phyloP scores from a whole-genome alignment of 148 eudicot genomes.

The Heliosperma pusillum region DNA sequence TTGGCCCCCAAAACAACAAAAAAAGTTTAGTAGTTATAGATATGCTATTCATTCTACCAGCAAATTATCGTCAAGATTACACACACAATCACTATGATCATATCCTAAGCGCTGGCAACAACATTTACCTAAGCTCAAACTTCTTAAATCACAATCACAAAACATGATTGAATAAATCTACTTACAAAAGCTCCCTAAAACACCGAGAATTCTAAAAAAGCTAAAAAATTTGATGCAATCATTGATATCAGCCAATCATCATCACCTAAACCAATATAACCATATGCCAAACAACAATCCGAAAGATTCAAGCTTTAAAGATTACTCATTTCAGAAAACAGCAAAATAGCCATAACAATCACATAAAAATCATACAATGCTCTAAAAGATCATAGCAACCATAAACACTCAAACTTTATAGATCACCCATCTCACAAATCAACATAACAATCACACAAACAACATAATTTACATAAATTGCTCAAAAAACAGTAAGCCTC shows the following conservation, averaged over 20 bases:
- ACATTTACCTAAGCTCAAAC: background rate
- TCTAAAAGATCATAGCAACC: background rate
- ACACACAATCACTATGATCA: background rate
- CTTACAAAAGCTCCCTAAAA: no score
- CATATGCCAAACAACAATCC: background rate
- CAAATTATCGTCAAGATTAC: background rate
- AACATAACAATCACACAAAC: background rate
- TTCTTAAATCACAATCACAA: no score
- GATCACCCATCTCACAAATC: background rate
- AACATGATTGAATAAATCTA: no score
- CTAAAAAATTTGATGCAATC: no score
- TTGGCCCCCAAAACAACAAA: background rate
- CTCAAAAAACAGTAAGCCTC: no score
- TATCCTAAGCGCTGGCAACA: background rate
- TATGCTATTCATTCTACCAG: background rate
- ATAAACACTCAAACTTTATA: conserved; percentile 7
- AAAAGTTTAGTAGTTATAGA: background rate
- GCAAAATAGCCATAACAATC: background rate
- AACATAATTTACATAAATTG: no score
- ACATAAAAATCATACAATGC: no score
- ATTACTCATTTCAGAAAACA: background rate
- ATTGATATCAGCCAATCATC: no score
- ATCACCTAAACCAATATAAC: background rate
- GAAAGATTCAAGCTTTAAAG: conserved; percentile 7
- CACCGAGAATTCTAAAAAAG: no score